Percentiles rank a stretch among this genome's conserved stretches.
Evolutionary conservation across 106 monocot genomes (phyloP).

Genomic region (Dendrobium chrysotoxum): DNA sequence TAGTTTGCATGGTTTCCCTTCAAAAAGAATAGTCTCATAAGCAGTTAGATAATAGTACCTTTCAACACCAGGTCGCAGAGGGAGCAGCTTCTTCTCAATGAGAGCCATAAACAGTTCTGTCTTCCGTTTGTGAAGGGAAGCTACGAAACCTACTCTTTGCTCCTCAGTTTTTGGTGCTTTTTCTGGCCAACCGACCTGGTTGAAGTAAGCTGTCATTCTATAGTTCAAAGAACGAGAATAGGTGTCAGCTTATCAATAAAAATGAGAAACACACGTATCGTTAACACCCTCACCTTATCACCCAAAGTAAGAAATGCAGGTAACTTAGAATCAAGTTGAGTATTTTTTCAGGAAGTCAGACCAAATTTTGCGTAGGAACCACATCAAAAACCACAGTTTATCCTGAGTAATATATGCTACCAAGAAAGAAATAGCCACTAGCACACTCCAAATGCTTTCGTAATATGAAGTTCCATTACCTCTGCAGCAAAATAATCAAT

Average conservation of each 20-base stretch:
- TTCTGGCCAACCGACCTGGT: constrained; percentile 80
- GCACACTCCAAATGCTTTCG: background rate
- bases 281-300: background rate
- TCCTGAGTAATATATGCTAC: background rate
- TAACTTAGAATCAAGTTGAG: background rate
- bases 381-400: background rate
- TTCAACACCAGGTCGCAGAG: constrained; percentile 86
- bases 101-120: constrained; percentile 92
- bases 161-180: constrained; percentile 75
- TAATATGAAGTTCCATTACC: background rate
- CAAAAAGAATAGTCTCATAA: background rate
- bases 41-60: constrained; percentile 33
- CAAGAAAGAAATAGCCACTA: background rate
- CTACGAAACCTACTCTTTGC: constrained; percentile 84
- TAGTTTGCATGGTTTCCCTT: background rate
- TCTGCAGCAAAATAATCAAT: background rate
- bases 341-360: background rate
- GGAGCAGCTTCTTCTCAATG: constrained; percentile 95
- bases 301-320: background rate
- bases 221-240: background rate
- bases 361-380: background rate
- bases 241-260: background rate
- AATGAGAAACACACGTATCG: background rate
- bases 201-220: constrained; percentile 98
- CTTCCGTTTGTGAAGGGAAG: constrained; percentile 95